These are phyloP conservation scores for Elongisporangium prolatum DNA, from an alignment of 352 stramenopile genomes.

Conservation along the genomic window DNA sequence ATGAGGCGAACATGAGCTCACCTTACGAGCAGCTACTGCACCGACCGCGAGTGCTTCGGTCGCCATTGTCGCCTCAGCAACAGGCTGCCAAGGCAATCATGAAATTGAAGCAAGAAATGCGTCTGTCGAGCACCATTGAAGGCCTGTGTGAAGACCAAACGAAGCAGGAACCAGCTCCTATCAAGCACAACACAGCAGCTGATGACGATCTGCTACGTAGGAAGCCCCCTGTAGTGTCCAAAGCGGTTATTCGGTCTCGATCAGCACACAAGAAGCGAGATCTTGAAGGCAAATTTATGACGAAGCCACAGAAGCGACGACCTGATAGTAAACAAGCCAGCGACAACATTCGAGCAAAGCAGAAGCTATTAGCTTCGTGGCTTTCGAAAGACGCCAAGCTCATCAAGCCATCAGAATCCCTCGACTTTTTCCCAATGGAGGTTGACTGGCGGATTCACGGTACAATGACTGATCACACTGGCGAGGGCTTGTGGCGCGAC, in stretches of 20 bases:
- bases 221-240: neutral
- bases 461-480: constrained; percentile 15
- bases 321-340: neutral
- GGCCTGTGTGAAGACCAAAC: neutral
- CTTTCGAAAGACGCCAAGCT: constrained; percentile 13
- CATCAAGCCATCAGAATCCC: constrained; percentile 3
- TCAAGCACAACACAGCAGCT: constrained; percentile 4
- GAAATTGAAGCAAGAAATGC: constrained; percentile 37
- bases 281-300: constrained; percentile 1
- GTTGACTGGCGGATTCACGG: constrained; percentile 26
- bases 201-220: constrained; percentile 1
- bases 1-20: constrained; percentile 9
- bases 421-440: constrained; percentile 27
- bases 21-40: constrained; percentile 31
- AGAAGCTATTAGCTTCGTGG: constrained; percentile 6
- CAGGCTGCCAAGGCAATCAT: constrained; percentile 52
- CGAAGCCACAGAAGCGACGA: neutral
- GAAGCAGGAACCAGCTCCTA: constrained; percentile 1
- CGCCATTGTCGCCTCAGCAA: constrained; percentile 33
- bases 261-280: neutral
- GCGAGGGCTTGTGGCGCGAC: constrained; percentile 33
- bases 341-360: neutral
- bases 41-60: constrained; percentile 10
- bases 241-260: neutral
- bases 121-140: constrained; percentile 13